A percentile compares a stretch with the other conserved stretches of the same genome.
Evolutionary conservation across 139 green algal genomes (phyloP).

Genomic region (Mesotaenium endlicherianum): DNA sequence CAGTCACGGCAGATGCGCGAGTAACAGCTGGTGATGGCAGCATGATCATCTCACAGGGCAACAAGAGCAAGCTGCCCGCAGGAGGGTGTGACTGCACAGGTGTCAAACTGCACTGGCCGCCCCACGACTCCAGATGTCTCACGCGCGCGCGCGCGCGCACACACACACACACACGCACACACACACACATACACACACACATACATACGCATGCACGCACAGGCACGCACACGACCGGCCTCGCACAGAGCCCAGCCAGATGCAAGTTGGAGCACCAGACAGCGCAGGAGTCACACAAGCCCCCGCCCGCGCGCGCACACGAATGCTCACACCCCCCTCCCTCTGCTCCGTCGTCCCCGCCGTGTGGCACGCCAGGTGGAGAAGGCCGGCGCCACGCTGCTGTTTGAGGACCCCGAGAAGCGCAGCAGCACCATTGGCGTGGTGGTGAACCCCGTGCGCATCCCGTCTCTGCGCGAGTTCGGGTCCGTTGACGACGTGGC

Average conservation of each 20-base stretch:
- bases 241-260: background rate
- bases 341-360: background rate
- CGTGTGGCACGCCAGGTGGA: conserved; percentile 15
- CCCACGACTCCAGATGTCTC: too few species aligned
- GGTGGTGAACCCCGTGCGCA: conserved; percentile 49
- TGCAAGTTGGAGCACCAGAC: background rate
- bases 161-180: too few species aligned
- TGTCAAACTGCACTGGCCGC: too few species aligned
- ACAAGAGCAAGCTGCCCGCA: too few species aligned
- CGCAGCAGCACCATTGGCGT: conserved; percentile 34
- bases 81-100: too few species aligned
- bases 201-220: too few species aligned
- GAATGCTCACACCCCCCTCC: background rate
- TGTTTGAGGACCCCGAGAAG: conserved; percentile 34
- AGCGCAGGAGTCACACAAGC: background rate
- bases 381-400: conserved; percentile 44
- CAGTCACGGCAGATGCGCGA: too few species aligned
- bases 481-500: conserved; percentile 27
- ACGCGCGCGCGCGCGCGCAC: too few species aligned
- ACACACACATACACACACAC: too few species aligned
- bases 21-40: too few species aligned
- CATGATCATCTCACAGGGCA: too few species aligned
- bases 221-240: background rate
- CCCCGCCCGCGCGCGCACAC: background rate
- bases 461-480: conserved; percentile 30